Conservation (phyloP, 2,329 filamentous ascomycete genomes). For the Hirsutella rhossiliensis region DNA sequence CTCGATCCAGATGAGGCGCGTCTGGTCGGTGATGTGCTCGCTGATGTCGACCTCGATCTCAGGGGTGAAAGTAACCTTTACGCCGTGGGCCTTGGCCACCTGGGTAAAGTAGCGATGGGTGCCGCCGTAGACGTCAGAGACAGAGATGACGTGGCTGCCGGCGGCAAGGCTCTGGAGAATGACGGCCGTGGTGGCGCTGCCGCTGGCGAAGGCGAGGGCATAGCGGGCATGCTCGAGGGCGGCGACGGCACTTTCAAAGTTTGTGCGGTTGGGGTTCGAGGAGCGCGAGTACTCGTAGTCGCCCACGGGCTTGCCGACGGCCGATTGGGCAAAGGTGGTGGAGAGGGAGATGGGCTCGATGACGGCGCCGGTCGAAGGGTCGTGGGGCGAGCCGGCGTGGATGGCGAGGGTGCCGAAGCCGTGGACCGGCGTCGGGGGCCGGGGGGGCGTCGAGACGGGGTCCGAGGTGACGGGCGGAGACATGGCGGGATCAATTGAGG, state of each 20-base stretch:
- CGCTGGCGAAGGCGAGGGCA: slow-evolving; percentile 88
- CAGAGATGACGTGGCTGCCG: slow-evolving; percentile 88
- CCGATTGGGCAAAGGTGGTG: slow-evolving; percentile 88
- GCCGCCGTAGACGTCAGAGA: slow-evolving; percentile 95
- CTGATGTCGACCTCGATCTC: slow-evolving; percentile 82
- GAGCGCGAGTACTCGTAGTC: slow-evolving; percentile 88
- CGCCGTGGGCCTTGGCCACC: slow-evolving; percentile 86
- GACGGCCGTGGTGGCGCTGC: slow-evolving; percentile 84
- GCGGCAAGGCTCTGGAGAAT: slow-evolving; percentile 87
- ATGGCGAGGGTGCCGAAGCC: slow-evolving; percentile 89
- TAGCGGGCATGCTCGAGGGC: slow-evolving; percentile 87
- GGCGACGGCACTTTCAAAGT: slow-evolving; percentile 87
- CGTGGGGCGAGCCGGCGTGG: slow-evolving; percentile 83
- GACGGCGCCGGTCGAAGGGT: slow-evolving; percentile 85
- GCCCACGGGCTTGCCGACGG: slow-evolving; percentile 78
- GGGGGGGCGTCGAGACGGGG: slow-evolving; percentile 60
- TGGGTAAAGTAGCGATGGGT: slow-evolving; percentile 99
- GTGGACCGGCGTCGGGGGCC: slow-evolving; percentile 59
- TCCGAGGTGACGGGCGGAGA: slow-evolving; percentile 23
- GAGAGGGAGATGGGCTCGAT: slow-evolving; percentile 94
- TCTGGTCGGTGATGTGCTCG: slow-evolving; percentile 74
- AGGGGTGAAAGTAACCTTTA: slow-evolving; percentile 88
- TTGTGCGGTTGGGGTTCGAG: slow-evolving; percentile 87
- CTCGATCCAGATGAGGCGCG: slow-evolving; percentile 93
- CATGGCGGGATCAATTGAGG: slow-evolving; percentile 7